phyloP scores from a whole-genome alignment of 345 rosid genomes.

The Passiflora organensis region DNA sequence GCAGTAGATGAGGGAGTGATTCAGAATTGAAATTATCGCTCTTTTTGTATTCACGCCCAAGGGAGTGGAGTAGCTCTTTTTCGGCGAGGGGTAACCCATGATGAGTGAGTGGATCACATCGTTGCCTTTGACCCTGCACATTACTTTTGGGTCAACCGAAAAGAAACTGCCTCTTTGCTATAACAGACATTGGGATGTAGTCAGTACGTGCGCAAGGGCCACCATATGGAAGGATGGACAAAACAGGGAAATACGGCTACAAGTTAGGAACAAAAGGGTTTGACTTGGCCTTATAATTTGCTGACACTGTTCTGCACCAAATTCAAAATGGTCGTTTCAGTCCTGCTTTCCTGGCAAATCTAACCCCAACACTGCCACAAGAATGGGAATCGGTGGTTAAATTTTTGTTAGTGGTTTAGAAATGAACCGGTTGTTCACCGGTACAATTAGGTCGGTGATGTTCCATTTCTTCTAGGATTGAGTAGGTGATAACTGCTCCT shows the following conservation, averaged over 20 bases:
- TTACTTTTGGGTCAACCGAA: not conserved
- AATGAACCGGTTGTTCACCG: not conserved
- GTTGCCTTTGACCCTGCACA: not conserved
- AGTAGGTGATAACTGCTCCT: conserved; percentile 9
- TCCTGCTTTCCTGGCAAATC: too few relatives aligned
- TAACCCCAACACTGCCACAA: not conserved
- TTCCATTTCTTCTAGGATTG: conserved; percentile 2
- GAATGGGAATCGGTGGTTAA: not conserved
- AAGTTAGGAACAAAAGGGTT: too few relatives aligned
- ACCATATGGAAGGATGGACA: not conserved
- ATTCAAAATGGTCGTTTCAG: not conserved
- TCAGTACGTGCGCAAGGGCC: too few relatives aligned
- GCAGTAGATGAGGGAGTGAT: too few relatives aligned
- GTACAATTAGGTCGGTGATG: not conserved
- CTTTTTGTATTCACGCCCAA: not conserved
- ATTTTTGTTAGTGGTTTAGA: conserved; percentile 5
- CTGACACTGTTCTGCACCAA: too few relatives aligned
- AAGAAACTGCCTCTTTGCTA: too few relatives aligned
- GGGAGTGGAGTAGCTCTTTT: not conserved
- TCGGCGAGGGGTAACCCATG: not conserved
- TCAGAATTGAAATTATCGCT: too few relatives aligned
- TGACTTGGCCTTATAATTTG: too few relatives aligned
- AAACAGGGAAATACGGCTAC: too few relatives aligned
- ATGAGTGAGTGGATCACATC: not conserved
- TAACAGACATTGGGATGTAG: too few relatives aligned